Percentiles rank a stretch among this genome's conserved stretches.
phyloP scores from a whole-genome alignment of 495 filamentous ascomycete genomes.

The Hypomontagnella monticulosa region DNA sequence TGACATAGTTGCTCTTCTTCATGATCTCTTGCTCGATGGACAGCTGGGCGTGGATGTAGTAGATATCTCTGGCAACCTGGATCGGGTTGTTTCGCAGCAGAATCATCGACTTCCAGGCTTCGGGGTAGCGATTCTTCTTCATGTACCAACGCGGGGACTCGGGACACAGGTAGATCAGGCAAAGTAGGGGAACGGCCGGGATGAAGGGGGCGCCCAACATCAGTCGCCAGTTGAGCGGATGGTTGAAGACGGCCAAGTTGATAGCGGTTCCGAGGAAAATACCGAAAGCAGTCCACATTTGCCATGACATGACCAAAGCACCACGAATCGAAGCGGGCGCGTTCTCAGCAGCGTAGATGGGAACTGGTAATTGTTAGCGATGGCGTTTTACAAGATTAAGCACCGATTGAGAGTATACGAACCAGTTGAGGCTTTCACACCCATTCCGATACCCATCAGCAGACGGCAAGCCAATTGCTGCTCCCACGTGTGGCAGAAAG shows the following conservation, averaged over 20 bases:
- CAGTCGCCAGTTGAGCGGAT: slow-evolving; percentile 72
- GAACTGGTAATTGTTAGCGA: slow-evolving; percentile 64
- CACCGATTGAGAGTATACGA: slow-evolving; percentile 5
- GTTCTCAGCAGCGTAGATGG: slow-evolving; percentile 82
- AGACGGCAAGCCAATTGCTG: slow-evolving; percentile 70
- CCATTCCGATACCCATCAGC: slow-evolving; percentile 78
- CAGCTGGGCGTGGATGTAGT: slow-evolving; percentile 72
- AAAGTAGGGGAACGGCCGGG: slow-evolving; percentile 72
- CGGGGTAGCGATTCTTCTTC: slow-evolving; percentile 68
- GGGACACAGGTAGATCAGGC: slow-evolving; percentile 77
- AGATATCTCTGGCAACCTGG: slow-evolving; percentile 80
- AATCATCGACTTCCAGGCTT: slow-evolving; percentile 70
- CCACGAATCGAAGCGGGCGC: slow-evolving; percentile 77
- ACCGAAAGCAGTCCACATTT: slow-evolving; percentile 86
- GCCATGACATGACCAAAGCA: slow-evolving; percentile 86
- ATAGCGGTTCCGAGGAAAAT: slow-evolving; percentile 77
- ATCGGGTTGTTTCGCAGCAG: slow-evolving; percentile 70
- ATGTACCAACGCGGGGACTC: slow-evolving; percentile 73
- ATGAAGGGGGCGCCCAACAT: slow-evolving; percentile 83
- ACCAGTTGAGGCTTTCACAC: slow-evolving; percentile 63
- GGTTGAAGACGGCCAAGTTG: slow-evolving; percentile 70
- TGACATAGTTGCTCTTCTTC: slow-evolving; percentile 54
- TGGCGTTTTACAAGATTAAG: not conserved
- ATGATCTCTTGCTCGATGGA: slow-evolving; percentile 53
- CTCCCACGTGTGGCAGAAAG: slow-evolving; percentile 68